phyloP scores from a whole-genome alignment of 2,329 filamentous ascomycete genomes.

The Monosporascus ibericus region DNA sequence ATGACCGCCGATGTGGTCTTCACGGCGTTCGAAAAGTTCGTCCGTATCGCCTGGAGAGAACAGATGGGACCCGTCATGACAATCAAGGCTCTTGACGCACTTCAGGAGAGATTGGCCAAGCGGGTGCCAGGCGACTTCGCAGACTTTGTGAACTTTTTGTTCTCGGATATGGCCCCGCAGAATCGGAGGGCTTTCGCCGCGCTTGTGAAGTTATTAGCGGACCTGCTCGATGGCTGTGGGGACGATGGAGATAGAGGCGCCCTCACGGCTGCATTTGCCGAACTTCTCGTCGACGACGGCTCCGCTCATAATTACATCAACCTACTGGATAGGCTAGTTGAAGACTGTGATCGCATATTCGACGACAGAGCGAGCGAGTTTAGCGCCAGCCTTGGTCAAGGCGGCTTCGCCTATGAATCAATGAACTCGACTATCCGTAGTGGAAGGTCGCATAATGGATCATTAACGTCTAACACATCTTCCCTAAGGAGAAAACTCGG shows the following conservation, averaged over 20 bases:
- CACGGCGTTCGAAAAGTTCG: slow-evolving; percentile 87
- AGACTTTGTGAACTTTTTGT: slow-evolving; percentile 60
- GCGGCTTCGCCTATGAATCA: slow-evolving; percentile 49
- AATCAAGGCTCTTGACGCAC: slow-evolving; percentile 59
- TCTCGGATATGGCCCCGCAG: slow-evolving; percentile 61
- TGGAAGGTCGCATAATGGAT: slow-evolving; percentile 61
- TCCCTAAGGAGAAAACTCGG: slow-evolving; percentile 82
- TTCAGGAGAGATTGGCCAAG: slow-evolving; percentile 65
- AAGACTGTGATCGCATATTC: slow-evolving; percentile 86
- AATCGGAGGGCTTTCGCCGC: slow-evolving; percentile 73
- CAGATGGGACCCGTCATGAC: slow-evolving; percentile 83
- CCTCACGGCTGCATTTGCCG: slow-evolving; percentile 81
- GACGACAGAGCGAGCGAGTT: slow-evolving; percentile 45
- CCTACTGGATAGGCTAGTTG: slow-evolving; percentile 78
- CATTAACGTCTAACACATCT: slow-evolving; percentile 78
- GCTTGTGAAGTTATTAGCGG: slow-evolving; percentile 78
- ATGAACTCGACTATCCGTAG: slow-evolving; percentile 53
- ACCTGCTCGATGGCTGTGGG: slow-evolving; percentile 80
- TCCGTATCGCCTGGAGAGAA: slow-evolving; percentile 81
- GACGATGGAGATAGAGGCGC: slow-evolving; percentile 89
- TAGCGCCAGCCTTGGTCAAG: slow-evolving; percentile 33
- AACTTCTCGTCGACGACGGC: slow-evolving; percentile 73
- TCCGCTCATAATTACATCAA: slow-evolving; percentile 81
- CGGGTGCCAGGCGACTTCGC: slow-evolving; percentile 67
- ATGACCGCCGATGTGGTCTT: slow-evolving; percentile 79